Evolutionary conservation across 257 asterid species (phyloP).

Genomic region (Nicotiana knightiana): DNA sequence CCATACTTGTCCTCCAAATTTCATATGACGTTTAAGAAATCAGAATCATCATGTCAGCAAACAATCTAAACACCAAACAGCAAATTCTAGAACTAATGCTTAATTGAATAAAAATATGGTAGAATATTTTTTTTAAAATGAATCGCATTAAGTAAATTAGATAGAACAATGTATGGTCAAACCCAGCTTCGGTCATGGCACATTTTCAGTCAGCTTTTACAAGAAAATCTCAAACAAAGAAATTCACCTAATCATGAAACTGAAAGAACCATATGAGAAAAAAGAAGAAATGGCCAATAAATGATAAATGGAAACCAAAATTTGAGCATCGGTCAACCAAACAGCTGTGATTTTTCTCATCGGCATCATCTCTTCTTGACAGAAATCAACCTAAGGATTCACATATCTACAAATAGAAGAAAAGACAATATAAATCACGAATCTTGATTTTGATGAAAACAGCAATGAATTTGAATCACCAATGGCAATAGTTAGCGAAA

Average conservation of each 20-base stretch:
- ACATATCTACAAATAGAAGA: not conserved
- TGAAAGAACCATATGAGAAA: not conserved
- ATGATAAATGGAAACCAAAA: not conserved
- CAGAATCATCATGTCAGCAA: no score
- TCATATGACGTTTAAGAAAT: no score
- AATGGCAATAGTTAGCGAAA: not conserved
- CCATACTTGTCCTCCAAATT: no score
- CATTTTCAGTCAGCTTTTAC: not conserved
- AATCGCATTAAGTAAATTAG: not conserved
- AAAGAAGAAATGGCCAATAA: not conserved
- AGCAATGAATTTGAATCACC: not conserved
- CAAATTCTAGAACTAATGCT: no score
- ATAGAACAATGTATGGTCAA: not conserved
- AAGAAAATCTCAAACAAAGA: not conserved
- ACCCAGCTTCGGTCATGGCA: not conserved
- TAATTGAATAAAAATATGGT: no score
- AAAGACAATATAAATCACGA: not conserved
- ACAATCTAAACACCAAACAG: no score
- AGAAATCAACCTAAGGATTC: not conserved
- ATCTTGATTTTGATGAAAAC: not conserved
- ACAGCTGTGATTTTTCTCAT: not conserved
- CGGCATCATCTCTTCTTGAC: constrained; percentile 11
- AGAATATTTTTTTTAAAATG: not conserved
- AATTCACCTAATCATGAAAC: not conserved
- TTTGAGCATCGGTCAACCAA: not conserved